Base-by-base conservation (phyloP, 805 yeast species). In the Zygosaccharomyces lentus region DNA sequence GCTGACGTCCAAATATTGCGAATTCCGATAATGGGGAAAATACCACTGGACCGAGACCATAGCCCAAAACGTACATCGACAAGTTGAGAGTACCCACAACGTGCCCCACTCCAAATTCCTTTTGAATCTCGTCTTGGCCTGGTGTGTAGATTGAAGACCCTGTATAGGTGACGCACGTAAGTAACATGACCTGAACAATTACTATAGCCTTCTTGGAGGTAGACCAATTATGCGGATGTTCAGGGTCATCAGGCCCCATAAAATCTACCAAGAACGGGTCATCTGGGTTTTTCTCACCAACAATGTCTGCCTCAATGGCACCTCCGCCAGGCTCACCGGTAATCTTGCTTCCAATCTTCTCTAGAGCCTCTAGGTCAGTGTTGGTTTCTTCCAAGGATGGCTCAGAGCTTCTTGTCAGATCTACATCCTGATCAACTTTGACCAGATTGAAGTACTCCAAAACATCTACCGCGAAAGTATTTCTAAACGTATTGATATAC, bases 1-100 rank as follows among this genome's bases (percentile, higher is more conserved):
- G 65, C 44, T 75, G 76, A 50, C 84, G 70, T 10, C 85, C 85
- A 39, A 77, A 59, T 3, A 61, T 57, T 2, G 80, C 75, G 37
- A 76, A 69, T 57, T 81, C 86, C 9, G 81, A 74, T 50, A 81
- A 52, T 5, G 86, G 85, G 0, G 82, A 74, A 43, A 78, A 75
- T 2, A 78, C 50, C 68, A 80, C 66, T 1, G 84, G 84, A 1
- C 84, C 84, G 13, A 78, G 41, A 43, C 81, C 85, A 55, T 80
- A 80, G 6, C 84, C 86, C 24, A 79, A 53, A 6, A 80, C 80
- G 50, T 75, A 81, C 32, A 78, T 50, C 0, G 82, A 65, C 53
- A 81, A 66, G 2, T 81, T 80, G 30, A 81, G 63, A 1, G 74
- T 65, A 0, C 80, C 78, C 4, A 69, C 68, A 4, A 70, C 72